Evolutionary conservation across 495 filamentous ascomycete genomes (phyloP).

Genomic region (Penicillium bovifimosum): DNA sequence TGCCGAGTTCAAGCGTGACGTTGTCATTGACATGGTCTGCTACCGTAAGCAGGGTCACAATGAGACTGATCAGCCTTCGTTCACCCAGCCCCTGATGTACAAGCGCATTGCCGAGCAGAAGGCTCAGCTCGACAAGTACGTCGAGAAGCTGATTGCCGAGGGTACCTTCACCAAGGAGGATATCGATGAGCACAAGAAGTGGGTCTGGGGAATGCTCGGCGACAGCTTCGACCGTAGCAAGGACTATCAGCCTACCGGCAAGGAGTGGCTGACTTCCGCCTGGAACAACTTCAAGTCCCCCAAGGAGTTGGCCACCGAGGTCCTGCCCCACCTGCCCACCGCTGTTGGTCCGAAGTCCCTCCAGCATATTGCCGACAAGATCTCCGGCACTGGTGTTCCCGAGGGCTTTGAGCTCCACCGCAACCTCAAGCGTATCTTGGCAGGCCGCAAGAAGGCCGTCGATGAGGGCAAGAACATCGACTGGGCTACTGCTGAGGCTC

Average conservation of each 20-base stretch:
- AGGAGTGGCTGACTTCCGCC: conserved; percentile 96
- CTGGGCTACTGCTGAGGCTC: conserved; percentile 94
- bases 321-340: conserved; percentile 87
- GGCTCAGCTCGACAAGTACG: conserved; percentile 78
- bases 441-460: conserved; percentile 85
- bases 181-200: conserved; percentile 97
- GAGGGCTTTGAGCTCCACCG: conserved; percentile 84
- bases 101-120: conserved; percentile 83
- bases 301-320: conserved; percentile 92
- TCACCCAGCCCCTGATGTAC: conserved; percentile 99
- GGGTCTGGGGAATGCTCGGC: conserved; percentile 98
- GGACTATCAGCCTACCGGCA: conserved; percentile 92
- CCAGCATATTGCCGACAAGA: conserved; percentile 70
- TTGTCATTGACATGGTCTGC: conserved; percentile 96
- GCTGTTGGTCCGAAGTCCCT: conserved; percentile 65
- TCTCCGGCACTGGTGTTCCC: conserved; percentile 63
- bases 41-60: conserved; percentile 99
- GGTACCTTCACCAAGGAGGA: conserved; percentile 95
- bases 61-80: conserved; percentile 97
- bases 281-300: conserved; percentile 99
- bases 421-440: conserved; percentile 95
- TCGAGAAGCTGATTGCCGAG: conserved; percentile 80
- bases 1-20: conserved; percentile 93
- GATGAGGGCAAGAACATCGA: conserved; percentile 91
- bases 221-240: conserved; percentile 95